Conservation (phyloP, 1,284 basidiomycete genomes). For the Inonotus obliquus region DNA sequence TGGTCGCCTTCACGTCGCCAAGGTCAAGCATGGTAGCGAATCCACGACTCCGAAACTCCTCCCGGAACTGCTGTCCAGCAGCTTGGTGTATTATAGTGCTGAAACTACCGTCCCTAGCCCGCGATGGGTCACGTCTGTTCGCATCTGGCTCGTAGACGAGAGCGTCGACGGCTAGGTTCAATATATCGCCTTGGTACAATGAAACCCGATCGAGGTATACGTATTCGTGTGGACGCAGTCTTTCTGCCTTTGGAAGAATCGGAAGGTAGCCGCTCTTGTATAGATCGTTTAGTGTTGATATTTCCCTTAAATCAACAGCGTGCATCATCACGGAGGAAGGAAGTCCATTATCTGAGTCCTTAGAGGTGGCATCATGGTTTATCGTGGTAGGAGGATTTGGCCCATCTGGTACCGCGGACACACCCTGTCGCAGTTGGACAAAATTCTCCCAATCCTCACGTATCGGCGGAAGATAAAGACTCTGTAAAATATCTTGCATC, state of each 20-base stretch:
- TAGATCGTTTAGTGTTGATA: neutral
- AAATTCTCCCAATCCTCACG: neutral
- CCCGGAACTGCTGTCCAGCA: neutral
- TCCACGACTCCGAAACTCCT: neutral
- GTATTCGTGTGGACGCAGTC: neutral
- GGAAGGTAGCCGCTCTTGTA: neutral
- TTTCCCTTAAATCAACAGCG: neutral
- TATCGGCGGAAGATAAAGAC: too few relatives aligned
- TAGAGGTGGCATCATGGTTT: too few relatives aligned
- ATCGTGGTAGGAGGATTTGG: too few relatives aligned
- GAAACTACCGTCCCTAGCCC: neutral
- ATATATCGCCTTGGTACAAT: slow-evolving; percentile 63
- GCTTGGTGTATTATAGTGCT: neutral
- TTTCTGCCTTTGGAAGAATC: neutral
- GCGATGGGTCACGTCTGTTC: slow-evolving; percentile 48
- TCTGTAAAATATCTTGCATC: neutral
- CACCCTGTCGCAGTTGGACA: neutral
- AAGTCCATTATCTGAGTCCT: too few relatives aligned
- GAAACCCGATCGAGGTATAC: neutral
- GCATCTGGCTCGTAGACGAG: slow-evolving; percentile 88
- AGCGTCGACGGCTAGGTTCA: slow-evolving; percentile 62
- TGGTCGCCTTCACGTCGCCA: neutral
- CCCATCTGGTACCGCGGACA: too few relatives aligned
- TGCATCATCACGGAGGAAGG: too few relatives aligned
- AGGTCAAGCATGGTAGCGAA: neutral